These are phyloP conservation scores for Castanea mollissima DNA, from an alignment of 306 rosid species.

Conservation along the genomic window DNA sequence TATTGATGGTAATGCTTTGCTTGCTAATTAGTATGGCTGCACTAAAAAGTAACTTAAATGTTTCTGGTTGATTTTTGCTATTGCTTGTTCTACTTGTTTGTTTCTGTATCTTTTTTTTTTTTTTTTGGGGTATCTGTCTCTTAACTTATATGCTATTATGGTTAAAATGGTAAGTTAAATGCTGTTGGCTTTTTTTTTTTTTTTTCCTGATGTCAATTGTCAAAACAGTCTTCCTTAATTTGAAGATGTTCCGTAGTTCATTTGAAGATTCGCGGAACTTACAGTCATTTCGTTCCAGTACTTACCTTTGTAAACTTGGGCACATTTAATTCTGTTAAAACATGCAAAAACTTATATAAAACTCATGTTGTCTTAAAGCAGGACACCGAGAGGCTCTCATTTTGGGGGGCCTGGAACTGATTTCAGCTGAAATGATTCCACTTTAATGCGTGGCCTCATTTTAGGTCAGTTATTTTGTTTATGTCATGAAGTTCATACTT, in stretches of 20 bases:
- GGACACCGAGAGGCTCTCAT: constrained; percentile 73
- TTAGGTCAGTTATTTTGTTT: constrained; percentile 72
- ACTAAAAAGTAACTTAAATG: not conserved
- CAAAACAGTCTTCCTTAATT: not conserved
- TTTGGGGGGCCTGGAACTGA: constrained; percentile 67
- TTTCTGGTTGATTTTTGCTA: not conserved
- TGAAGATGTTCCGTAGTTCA: constrained; percentile 22
- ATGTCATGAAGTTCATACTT: constrained; percentile 45
- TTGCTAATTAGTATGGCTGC: not conserved
- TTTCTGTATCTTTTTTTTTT: not conserved
- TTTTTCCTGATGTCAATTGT: constrained; percentile 2
- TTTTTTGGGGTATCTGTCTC: not conserved
- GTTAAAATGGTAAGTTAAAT: constrained; percentile 16
- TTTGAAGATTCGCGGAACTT: constrained; percentile 38
- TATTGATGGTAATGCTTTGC: not conserved
- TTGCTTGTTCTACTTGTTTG: not conserved
- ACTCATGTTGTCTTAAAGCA: constrained; percentile 71
- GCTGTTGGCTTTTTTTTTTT: not conserved
- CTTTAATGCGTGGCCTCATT: constrained; percentile 73
- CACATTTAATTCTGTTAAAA: constrained; percentile 40
- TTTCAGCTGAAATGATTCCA: constrained; percentile 74
- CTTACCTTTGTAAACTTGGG: constrained; percentile 58
- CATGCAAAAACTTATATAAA: constrained; percentile 52
- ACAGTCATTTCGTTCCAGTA: constrained; percentile 54
- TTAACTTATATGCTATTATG: not conserved